Conservation (phyloP, 2,329 filamentous ascomycete species). For the Paracamarosporium sp. region DNA sequence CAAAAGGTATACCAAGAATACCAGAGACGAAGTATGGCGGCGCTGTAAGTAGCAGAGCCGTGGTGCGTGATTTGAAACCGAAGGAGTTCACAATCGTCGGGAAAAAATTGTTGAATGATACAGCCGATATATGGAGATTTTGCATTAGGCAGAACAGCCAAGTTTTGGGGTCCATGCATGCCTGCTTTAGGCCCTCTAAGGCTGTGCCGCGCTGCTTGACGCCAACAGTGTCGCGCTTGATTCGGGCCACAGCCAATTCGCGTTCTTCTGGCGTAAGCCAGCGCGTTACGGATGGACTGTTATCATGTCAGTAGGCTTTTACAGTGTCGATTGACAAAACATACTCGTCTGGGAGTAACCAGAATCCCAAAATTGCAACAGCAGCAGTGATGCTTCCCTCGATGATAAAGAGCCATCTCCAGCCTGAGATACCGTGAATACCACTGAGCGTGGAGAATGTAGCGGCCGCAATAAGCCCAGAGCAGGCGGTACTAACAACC, state of each 20-base stretch:
- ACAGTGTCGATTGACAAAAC: too few relatives aligned
- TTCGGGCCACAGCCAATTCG: constrained; percentile 40
- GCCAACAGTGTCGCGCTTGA: constrained; percentile 58
- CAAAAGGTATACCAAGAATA: constrained; percentile 54
- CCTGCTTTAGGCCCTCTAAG: constrained; percentile 36
- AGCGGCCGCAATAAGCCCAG: too few relatives aligned
- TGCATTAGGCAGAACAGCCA: constrained; percentile 44
- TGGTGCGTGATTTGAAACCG: constrained; percentile 43
- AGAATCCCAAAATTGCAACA: constrained; percentile 47
- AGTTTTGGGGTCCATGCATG: constrained; percentile 33
- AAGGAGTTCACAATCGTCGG: constrained; percentile 42
- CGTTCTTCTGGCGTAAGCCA: constrained; percentile 57
- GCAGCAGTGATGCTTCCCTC: constrained; percentile 38
- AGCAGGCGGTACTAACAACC: too few relatives aligned
- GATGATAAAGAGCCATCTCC: constrained; percentile 38
- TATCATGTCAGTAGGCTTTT: too few relatives aligned
- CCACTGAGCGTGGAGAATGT: too few relatives aligned
- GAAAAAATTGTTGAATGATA: constrained; percentile 41
- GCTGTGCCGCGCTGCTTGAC: constrained; percentile 35
- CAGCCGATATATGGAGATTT: constrained; percentile 35
- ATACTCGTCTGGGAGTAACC: constrained; percentile 52
- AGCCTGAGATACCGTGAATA: too few relatives aligned
- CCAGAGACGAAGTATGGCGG: constrained; percentile 59
- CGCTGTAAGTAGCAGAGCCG: constrained; percentile 47
- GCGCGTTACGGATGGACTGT: constrained; percentile 44